phyloP scores from a whole-genome alignment of 768 basidiomycete genomes.

The Serpula lacrymans region DNA sequence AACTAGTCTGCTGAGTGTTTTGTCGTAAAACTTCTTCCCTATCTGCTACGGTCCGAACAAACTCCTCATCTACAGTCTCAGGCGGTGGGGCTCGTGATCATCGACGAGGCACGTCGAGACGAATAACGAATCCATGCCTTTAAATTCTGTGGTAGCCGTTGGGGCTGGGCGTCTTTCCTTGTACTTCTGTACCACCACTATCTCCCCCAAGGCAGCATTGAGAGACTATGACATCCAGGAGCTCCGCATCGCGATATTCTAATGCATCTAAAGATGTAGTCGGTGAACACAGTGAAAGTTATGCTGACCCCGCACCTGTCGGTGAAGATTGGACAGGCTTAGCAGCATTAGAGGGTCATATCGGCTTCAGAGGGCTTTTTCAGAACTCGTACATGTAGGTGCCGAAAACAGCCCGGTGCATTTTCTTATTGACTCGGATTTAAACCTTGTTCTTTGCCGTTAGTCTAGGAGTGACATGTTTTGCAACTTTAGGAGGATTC shows the following conservation, averaged over 20 bases:
- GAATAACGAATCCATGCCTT: too few relatives aligned
- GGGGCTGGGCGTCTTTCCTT: too few relatives aligned
- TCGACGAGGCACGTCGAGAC: too few relatives aligned
- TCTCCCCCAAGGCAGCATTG: neutral
- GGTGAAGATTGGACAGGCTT: conserved; percentile 6
- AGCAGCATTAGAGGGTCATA: conserved; percentile 15
- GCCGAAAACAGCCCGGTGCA: neutral
- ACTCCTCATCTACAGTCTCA: too few relatives aligned
- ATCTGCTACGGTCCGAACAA: too few relatives aligned
- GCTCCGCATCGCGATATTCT: conserved; percentile 1
- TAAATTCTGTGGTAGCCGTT: too few relatives aligned
- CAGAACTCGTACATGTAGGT: conserved; percentile 26
- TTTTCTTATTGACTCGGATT: neutral
- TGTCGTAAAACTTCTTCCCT: too few relatives aligned
- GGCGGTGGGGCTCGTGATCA: too few relatives aligned
- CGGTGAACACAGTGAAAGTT: conserved; percentile 3
- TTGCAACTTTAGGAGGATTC: conserved; percentile 29
- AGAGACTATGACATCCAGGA: neutral
- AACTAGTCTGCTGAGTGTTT: too few relatives aligned
- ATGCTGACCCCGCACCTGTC: too few relatives aligned
- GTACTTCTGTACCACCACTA: neutral
- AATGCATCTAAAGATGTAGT: conserved; percentile 1
- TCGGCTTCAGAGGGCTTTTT: conserved; percentile 24
- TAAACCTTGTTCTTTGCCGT: neutral
- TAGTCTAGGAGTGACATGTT: conserved; percentile 29